These are phyloP conservation scores for Biscogniauxia marginata DNA, from an alignment of 2,329 filamentous ascomycete genomes.

Conservation along the genomic window DNA sequence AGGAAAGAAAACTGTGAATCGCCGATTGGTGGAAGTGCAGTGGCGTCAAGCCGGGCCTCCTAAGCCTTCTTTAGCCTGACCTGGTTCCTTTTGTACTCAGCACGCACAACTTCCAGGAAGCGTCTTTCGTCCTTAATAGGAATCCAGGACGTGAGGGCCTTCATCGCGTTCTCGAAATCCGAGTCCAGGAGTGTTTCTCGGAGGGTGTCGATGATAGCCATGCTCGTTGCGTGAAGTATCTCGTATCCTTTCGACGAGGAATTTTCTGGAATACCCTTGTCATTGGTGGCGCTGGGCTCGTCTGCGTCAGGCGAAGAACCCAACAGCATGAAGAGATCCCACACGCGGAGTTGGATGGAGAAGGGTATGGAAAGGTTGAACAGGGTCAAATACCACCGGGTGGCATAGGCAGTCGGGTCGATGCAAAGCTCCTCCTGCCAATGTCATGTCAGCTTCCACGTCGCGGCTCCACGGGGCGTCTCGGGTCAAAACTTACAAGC, in stretches of 20 bases:
- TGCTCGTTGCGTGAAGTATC: conserved; percentile 83
- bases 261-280: conserved; percentile 30
- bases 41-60: conserved; percentile 18
- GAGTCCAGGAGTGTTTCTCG: conserved; percentile 85
- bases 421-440: conserved; percentile 72
- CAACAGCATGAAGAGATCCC: conserved; percentile 96
- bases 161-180: conserved; percentile 98
- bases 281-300: conserved; percentile 8
- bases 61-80: conserved; percentile 42
- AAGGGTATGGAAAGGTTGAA: conserved; percentile 98
- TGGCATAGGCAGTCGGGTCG: conserved; percentile 88
- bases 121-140: conserved; percentile 92
- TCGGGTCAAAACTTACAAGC: conserved; percentile 58
- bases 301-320: conserved; percentile 62
- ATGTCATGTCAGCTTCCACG: conserved; percentile 6
- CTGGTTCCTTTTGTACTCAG: conserved; percentile 75
- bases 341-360: conserved; percentile 87
- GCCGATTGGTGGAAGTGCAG: conserved; percentile 1
- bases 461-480: not conserved
- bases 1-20: conserved; percentile 1
- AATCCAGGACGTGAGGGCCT: conserved; percentile 89
- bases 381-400: conserved; percentile 93
- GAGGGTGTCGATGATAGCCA: conserved; percentile 87
- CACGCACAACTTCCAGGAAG: conserved; percentile 83
- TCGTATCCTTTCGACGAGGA: conserved; percentile 67